These are phyloP conservation scores for Trametes villosa DNA, from an alignment of 768 basidiomycete species.

Conservation along the genomic window DNA sequence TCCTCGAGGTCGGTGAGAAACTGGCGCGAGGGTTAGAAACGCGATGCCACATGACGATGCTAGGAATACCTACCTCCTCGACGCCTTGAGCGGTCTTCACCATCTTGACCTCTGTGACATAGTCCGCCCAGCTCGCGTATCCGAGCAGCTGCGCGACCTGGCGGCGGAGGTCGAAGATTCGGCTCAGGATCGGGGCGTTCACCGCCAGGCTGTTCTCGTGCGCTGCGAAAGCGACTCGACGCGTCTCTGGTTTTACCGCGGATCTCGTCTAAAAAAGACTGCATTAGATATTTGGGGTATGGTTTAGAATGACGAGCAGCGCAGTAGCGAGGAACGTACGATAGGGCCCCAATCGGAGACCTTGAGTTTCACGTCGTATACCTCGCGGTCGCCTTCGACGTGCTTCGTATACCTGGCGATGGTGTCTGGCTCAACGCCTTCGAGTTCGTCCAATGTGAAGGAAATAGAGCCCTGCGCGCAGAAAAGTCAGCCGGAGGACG, in stretches of 20 bases:
- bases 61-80: constrained; percentile 44
- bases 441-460: constrained; percentile 74
- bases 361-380: constrained; percentile 79
- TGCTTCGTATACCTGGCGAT: constrained; percentile 77
- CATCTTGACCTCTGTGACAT: constrained; percentile 85
- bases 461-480: constrained; percentile 54
- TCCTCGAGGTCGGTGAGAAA: constrained; percentile 78
- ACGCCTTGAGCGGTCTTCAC: constrained; percentile 71
- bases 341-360: constrained; percentile 81
- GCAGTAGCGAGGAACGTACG: constrained; percentile 43
- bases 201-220: constrained; percentile 68
- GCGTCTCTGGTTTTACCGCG: constrained; percentile 70
- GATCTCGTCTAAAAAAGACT: constrained; percentile 65
- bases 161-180: constrained; percentile 70
- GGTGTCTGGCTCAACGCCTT: constrained; percentile 80
- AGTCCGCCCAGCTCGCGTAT: constrained; percentile 85
- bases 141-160: constrained; percentile 67
- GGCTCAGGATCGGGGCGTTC: constrained; percentile 72
- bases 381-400: constrained; percentile 56
- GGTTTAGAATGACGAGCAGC: neutral
- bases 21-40: constrained; percentile 38
- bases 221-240: constrained; percentile 64
- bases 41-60: neutral
- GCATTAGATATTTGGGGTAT: neutral
- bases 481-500: neutral